These are phyloP conservation scores for Suillus brevipes DNA, from an alignment of 768 basidiomycete species.

Conservation along the genomic window DNA sequence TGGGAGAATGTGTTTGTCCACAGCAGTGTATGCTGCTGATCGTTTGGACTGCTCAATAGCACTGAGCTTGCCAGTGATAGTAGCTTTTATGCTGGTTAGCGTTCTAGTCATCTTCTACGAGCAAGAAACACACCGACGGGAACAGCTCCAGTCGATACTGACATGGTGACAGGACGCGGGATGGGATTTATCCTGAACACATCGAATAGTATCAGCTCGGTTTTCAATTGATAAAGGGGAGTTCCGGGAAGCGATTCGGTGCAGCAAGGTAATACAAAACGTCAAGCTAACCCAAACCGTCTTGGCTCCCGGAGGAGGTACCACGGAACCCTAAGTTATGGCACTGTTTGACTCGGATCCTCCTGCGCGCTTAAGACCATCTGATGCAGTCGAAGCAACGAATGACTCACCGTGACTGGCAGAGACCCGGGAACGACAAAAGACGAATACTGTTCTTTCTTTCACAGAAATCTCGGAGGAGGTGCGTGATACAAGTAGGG, in stretches of 20 bases:
- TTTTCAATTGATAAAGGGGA: conserved; percentile 6
- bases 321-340: too few species aligned
- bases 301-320: too few species aligned
- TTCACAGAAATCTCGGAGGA: too few species aligned
- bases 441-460: too few species aligned
- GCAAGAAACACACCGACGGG: conserved; percentile 13
- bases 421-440: too few species aligned
- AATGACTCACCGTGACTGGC: too few species aligned
- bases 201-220: neutral
- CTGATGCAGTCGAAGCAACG: too few species aligned
- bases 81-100: conserved; percentile 4
- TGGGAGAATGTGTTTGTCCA: conserved; percentile 82
- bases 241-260: conserved; percentile 2
- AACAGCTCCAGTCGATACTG: conserved; percentile 2
- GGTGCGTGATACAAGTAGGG: too few species aligned
- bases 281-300: conserved; percentile 1
- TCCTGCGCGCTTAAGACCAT: too few species aligned
- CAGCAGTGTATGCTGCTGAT: conserved; percentile 91
- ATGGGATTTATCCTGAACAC: conserved; percentile 14
- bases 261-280: too few species aligned
- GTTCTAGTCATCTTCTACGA: neutral
- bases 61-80: conserved; percentile 36
- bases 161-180: conserved; percentile 15
- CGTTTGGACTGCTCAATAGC: conserved; percentile 81
- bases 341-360: too few species aligned